Percentiles rank a stretch among this genome's conserved stretches.
Conservation (phyloP, 225 moss, liverwort and hornwort species). For the Pleurozium schreberi region DNA sequence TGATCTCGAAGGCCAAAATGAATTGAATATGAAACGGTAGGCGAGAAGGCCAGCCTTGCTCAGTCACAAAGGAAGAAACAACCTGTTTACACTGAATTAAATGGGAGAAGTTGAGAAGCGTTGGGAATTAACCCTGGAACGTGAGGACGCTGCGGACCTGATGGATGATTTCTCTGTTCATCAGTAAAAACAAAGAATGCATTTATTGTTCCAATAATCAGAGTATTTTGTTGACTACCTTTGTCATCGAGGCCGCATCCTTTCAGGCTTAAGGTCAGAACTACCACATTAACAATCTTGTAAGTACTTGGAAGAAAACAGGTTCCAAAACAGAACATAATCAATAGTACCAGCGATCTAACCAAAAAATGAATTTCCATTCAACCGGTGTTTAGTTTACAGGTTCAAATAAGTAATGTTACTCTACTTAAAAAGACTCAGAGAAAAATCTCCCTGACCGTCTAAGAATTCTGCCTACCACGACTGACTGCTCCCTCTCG, state of each 20-base stretch:
- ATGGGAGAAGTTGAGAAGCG: not conserved
- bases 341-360: not conserved
- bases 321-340: not conserved
- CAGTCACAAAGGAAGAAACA: not conserved
- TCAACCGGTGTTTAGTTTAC: not conserved
- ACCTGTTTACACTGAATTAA: not conserved
- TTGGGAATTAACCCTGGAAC: too few species aligned
- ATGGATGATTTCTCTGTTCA: not conserved
- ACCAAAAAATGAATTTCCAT: not conserved
- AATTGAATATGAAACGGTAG: not conserved
- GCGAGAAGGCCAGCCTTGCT: not conserved
- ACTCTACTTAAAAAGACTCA: not conserved
- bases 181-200: not conserved
- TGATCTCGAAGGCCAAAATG: not conserved
- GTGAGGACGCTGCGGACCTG: not conserved
- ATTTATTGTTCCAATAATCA: not conserved
- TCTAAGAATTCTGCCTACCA: not conserved
- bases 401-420: not conserved
- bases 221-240: not conserved
- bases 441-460: not conserved
- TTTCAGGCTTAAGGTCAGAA: not conserved
- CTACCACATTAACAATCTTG: not conserved
- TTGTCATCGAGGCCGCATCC: not conserved
- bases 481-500: not conserved
- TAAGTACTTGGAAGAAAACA: not conserved